Conservation (phyloP, 306 rosid species). For the Urtica urens region DNA sequence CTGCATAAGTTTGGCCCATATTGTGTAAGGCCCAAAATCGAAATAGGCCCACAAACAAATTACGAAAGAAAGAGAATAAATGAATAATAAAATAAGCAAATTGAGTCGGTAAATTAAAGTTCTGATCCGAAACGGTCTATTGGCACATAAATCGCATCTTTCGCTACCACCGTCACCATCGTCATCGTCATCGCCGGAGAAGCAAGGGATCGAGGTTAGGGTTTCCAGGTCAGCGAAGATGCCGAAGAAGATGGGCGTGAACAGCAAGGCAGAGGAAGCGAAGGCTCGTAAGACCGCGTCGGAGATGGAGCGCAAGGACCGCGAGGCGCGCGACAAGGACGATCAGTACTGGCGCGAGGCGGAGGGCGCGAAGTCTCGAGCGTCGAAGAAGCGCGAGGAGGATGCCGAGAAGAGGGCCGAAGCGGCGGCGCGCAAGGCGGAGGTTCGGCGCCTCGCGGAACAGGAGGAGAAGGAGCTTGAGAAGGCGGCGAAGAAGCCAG, state of each 20-base stretch:
- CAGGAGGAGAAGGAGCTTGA: slow-evolving; percentile 86
- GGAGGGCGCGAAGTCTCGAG: slow-evolving; percentile 79
- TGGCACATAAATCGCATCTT: neutral
- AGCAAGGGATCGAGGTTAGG: slow-evolving; percentile 7
- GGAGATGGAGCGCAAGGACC: slow-evolving; percentile 68
- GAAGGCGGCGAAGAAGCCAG: slow-evolving; percentile 51
- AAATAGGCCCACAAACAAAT: too few species aligned
- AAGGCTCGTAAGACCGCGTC: slow-evolving; percentile 65
- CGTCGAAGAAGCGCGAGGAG: slow-evolving; percentile 84
- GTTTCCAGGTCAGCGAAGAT: slow-evolving; percentile 17
- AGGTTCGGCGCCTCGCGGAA: slow-evolving; percentile 83
- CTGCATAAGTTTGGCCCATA: too few species aligned
- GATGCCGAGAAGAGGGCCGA: slow-evolving; percentile 87
- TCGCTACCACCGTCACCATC: too few species aligned
- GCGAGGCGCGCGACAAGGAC: slow-evolving; percentile 52
- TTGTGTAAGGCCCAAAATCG: too few species aligned
- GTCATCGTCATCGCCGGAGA: slow-evolving; percentile 5
- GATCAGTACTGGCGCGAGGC: slow-evolving; percentile 84
- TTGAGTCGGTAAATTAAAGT: too few species aligned
- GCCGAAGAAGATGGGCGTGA: slow-evolving; percentile 95
- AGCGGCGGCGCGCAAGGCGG: slow-evolving; percentile 59
- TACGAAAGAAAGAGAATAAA: too few species aligned
- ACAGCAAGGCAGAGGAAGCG: slow-evolving; percentile 84
- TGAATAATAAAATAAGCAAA: too few species aligned
- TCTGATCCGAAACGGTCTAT: neutral